phyloP scores from a whole-genome alignment of 169 alveolate genomes.

The Cardiosporidium cionae region DNA sequence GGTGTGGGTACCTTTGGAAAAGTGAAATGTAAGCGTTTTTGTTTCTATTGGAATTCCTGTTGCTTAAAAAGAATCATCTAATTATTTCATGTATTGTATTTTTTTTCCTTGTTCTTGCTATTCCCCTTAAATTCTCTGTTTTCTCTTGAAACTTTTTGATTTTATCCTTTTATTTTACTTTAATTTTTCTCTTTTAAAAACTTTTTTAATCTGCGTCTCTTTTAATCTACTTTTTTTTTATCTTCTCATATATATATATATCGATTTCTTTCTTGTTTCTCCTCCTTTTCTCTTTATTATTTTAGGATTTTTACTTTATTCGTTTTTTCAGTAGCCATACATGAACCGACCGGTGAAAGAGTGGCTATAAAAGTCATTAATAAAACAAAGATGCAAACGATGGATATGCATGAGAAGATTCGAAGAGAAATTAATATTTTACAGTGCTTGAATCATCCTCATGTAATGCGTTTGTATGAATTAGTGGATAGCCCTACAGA shows the following conservation, averaged over 20 bases:
- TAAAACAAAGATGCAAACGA: slow-evolving; percentile 68
- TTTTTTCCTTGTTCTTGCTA: too few relatives aligned
- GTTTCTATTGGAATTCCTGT: background rate
- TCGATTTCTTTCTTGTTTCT: too few relatives aligned
- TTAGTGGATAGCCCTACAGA: slow-evolving; percentile 71
- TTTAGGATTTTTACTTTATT: background rate
- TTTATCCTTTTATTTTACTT: too few relatives aligned
- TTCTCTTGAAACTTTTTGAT: too few relatives aligned
- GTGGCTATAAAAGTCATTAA: slow-evolving; percentile 85
- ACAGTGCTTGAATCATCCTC: slow-evolving; percentile 42
- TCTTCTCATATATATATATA: too few relatives aligned
- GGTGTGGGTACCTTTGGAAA: slow-evolving; percentile 93
- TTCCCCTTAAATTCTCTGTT: too few relatives aligned
- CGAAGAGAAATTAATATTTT: slow-evolving; percentile 75
- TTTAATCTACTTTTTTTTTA: too few relatives aligned
- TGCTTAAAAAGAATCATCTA: too few relatives aligned
- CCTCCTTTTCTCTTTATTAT: background rate
- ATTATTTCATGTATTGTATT: too few relatives aligned
- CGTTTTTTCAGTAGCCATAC: slow-evolving; percentile 56
- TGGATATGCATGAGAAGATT: slow-evolving; percentile 74
- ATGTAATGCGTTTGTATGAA: slow-evolving; percentile 49
- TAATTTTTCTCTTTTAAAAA: too few relatives aligned
- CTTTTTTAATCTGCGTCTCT: too few relatives aligned
- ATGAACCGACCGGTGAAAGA: slow-evolving; percentile 64
- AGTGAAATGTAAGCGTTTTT: slow-evolving; percentile 50